Conservation (phyloP, 495 filamentous ascomycete species). For the Hyaloscypha hepaticicola region DNA sequence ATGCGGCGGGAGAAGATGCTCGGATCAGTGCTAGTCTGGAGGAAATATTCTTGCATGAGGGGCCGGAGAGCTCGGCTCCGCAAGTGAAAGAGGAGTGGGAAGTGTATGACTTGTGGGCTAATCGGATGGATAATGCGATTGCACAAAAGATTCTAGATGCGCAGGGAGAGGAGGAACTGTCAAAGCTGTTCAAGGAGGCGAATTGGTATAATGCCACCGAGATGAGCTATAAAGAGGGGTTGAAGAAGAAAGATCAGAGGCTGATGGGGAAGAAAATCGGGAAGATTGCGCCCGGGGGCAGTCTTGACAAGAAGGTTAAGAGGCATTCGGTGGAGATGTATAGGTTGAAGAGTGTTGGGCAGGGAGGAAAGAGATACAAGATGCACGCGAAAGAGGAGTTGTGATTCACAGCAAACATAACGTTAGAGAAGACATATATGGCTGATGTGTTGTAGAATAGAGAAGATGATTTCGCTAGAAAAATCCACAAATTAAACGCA, state of each 20-base stretch:
- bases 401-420: no score
- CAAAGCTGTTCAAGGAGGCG: constrained; percentile 20
- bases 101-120: constrained; percentile 55
- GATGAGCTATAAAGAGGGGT: constrained; percentile 39
- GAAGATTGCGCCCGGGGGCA: constrained; percentile 38
- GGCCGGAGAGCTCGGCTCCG: constrained; percentile 39
- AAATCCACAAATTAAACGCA: not conserved
- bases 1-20: constrained; percentile 34
- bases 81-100: constrained; percentile 44
- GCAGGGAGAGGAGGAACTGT: constrained; percentile 19
- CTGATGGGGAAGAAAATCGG: constrained; percentile 44
- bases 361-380: constrained; percentile 21
- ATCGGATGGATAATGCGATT: constrained; percentile 45
- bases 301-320: constrained; percentile 38
- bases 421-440: no score
- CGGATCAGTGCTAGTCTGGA: constrained; percentile 47
- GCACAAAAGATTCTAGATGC: constrained; percentile 43
- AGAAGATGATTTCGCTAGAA: not conserved
- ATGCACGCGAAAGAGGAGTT: constrained; percentile 14
- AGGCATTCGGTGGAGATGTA: constrained; percentile 45
- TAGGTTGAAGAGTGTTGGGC: constrained; percentile 37
- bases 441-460: no score
- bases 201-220: constrained; percentile 39
- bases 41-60: constrained; percentile 51
- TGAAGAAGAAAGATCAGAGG: constrained; percentile 34